Evolutionary conservation across 768 basidiomycete genomes (phyloP).

Genomic region (Dacryopinax spathularia): DNA sequence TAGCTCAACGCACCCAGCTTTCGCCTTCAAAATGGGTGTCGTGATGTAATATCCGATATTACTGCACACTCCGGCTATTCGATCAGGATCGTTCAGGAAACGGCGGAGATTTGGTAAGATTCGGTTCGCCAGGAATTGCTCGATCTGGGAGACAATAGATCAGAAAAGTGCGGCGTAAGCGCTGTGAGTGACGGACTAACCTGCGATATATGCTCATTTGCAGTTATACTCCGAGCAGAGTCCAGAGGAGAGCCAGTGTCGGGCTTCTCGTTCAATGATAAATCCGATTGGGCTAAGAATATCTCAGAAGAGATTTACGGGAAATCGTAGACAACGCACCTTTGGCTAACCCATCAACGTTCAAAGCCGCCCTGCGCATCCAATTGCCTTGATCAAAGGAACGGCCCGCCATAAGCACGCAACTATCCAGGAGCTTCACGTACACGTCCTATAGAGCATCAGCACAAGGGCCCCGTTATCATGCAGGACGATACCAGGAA

Average conservation of each 20-base stretch:
- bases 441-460: conserved; percentile 50
- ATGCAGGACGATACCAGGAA: conserved; percentile 44
- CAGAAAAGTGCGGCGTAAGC: no score
- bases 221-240: neutral
- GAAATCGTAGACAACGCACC: neutral
- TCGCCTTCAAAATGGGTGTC: conserved; percentile 63
- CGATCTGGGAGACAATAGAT: conserved; percentile 44
- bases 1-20: conserved; percentile 40
- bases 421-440: conserved; percentile 68
- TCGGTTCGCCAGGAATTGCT: conserved; percentile 48
- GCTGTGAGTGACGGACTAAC: conserved; percentile 24
- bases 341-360: conserved; percentile 36
- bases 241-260: conserved; percentile 5
- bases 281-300: conserved; percentile 7
- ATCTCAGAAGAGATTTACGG: neutral
- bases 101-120: conserved; percentile 62
- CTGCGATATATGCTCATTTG: conserved; percentile 12
- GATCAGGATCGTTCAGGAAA: conserved; percentile 75
- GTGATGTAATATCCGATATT: conserved; percentile 78
- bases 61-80: conserved; percentile 58
- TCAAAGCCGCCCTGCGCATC: conserved; percentile 49
- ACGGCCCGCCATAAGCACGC: conserved; percentile 56
- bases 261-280: conserved; percentile 7
- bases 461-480: neutral
- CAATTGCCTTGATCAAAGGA: conserved; percentile 64